A percentile compares a stretch with the other conserved stretches of the same genome.
Evolutionary conservation across 257 asterid genomes (phyloP).

Genomic region (Nicotiana otophora): DNA sequence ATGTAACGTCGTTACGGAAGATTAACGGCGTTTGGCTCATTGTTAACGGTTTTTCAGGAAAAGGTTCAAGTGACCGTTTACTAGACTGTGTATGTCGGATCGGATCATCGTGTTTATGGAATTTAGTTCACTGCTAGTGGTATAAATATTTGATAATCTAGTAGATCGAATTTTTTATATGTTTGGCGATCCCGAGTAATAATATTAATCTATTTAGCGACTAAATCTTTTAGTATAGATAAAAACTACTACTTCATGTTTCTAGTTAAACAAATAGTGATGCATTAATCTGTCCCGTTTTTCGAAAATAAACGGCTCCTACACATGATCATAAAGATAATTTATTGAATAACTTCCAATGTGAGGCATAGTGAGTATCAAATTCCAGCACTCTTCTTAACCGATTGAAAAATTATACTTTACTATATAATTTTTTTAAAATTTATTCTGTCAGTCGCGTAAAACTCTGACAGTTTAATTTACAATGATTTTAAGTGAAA

Average conservation of each 20-base stretch:
- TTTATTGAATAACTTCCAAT: not conserved
- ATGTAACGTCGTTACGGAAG: not conserved
- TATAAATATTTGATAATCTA: not conserved
- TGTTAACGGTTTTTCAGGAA: not conserved
- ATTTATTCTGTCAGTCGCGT: not conserved
- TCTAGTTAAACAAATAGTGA: not conserved
- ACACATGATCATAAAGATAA: not conserved
- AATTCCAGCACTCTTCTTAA: not conserved
- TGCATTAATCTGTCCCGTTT: not conserved
- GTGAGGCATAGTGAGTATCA: not conserved
- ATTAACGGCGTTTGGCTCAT: not conserved
- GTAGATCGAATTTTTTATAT: not conserved
- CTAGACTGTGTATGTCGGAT: not conserved
- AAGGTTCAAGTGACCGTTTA: not conserved
- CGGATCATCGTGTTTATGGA: not conserved
- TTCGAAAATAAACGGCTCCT: not conserved
- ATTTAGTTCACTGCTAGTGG: not conserved
- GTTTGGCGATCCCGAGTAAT: constrained; percentile 7
- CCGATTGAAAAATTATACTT: not conserved
- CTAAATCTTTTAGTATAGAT: not conserved
- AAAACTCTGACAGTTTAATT: not conserved
- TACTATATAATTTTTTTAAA: not conserved
- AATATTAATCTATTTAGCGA: not conserved
- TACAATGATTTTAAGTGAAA: not conserved
- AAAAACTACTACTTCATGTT: not conserved